Conservation (phyloP, 768 basidiomycete species). For the Auriscalpium microsporum region DNA sequence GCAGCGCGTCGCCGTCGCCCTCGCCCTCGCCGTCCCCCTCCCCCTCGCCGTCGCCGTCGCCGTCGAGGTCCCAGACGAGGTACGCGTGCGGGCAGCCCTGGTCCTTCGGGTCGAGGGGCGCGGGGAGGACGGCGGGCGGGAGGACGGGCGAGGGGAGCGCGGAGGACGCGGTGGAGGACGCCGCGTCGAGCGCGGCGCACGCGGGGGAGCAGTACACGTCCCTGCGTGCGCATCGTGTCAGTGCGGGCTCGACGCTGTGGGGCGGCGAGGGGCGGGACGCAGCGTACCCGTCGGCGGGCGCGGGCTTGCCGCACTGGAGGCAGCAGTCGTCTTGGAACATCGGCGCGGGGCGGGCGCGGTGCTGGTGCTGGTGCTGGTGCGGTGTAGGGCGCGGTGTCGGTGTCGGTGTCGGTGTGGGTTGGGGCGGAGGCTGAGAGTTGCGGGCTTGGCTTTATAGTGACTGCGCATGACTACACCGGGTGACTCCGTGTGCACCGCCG, state of each 20-base stretch:
- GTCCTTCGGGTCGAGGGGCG: conserved; percentile 1
- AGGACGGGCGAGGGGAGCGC: conserved; percentile 15
- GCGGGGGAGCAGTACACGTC: conserved; percentile 17
- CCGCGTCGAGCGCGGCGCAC: conserved; percentile 16
- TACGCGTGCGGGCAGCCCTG: conserved; percentile 2
- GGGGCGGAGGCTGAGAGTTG: too few relatives aligned
- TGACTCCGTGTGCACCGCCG: too few relatives aligned
- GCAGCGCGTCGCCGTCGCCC: background rate
- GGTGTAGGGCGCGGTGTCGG: too few relatives aligned
- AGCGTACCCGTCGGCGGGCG: conserved; percentile 12
- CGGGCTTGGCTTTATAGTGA: too few relatives aligned
- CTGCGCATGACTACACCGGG: too few relatives aligned
- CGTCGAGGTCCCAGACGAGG: conserved; percentile 13
- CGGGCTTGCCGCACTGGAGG: conserved; percentile 19
- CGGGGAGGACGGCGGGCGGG: conserved; percentile 10
- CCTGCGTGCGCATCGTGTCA: conserved; percentile 13
- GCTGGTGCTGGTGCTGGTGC: too few relatives aligned
- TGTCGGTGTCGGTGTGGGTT: too few relatives aligned
- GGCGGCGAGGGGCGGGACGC: conserved; percentile 9
- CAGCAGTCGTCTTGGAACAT: conserved; percentile 24
- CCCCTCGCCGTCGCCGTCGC: conserved; percentile 4
- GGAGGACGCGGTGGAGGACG: conserved; percentile 17
- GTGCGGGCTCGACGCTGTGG: conserved; percentile 7
- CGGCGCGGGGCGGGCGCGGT: background rate
- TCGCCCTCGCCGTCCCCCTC: background rate